These are phyloP conservation scores for Cryptococcus sp. DNA, from an alignment of 1,284 basidiomycete species.

Conservation along the genomic window DNA sequence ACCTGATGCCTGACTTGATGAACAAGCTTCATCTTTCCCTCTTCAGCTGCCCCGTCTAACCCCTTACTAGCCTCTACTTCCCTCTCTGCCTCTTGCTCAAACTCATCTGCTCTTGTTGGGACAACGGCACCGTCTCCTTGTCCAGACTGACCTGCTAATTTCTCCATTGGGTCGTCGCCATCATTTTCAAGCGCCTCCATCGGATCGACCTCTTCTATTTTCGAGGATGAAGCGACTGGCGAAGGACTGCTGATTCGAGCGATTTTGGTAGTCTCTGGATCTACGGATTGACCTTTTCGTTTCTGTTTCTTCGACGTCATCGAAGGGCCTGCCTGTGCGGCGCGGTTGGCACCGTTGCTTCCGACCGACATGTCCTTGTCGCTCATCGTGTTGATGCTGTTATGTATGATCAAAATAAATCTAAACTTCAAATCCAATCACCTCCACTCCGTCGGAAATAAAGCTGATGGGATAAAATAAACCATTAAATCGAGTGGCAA, in stretches of 20 bases:
- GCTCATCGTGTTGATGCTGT: too few species aligned
- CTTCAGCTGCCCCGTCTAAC: constrained; percentile 61
- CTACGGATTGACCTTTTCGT: constrained; percentile 4
- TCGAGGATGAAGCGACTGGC: neutral
- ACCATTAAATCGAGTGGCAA: too few species aligned
- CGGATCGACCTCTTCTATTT: constrained; percentile 3
- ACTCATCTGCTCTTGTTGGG: constrained; percentile 79
- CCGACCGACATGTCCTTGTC: too few species aligned
- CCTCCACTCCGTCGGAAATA: too few species aligned
- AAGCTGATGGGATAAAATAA: too few species aligned
- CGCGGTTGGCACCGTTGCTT: too few species aligned
- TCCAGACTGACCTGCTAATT: constrained; percentile 9
- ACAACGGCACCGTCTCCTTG: constrained; percentile 15
- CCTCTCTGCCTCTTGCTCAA: constrained; percentile 80
- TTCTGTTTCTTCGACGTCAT: constrained; percentile 8
- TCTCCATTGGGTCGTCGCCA: constrained; percentile 23
- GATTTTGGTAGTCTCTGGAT: neutral
- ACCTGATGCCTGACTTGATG: constrained; percentile 46
- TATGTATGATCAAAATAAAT: too few species aligned
- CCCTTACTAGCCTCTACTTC: constrained; percentile 81
- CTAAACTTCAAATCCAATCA: too few species aligned
- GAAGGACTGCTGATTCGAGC: neutral
- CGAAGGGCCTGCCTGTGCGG: too few species aligned
- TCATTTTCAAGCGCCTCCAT: constrained; percentile 11
- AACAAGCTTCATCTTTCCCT: constrained; percentile 47